Evolutionary conservation across 169 alveolate species (phyloP).

Genomic region (Eimeria maxima): DNA sequence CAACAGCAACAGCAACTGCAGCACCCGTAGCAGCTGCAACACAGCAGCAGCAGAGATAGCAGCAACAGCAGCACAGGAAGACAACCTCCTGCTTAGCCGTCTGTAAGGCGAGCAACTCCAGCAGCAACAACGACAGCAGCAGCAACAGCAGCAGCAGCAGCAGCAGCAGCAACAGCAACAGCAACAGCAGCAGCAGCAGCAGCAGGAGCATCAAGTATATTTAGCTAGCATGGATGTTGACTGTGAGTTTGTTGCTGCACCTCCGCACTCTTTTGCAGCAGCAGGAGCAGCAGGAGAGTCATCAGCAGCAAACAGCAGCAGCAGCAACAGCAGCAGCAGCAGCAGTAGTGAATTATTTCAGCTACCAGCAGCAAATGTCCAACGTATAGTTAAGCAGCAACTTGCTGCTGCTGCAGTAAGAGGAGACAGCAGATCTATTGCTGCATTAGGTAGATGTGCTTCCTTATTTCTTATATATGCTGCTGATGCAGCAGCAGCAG

Average conservation of each 20-base stretch:
- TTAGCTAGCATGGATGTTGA: not conserved
- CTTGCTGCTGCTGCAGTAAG: not conserved
- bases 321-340: constrained; percentile 50
- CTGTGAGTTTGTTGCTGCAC: not conserved
- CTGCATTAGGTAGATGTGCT: constrained; percentile 21
- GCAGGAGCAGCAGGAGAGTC: not conserved
- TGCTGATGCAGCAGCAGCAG: constrained; percentile 33
- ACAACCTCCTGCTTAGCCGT: not conserved
- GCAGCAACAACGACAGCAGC: too few species aligned
- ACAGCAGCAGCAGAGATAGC: too few species aligned
- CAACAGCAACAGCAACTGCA: too few species aligned
- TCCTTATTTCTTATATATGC: not conserved
- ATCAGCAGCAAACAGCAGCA: too few species aligned
- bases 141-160: not conserved
- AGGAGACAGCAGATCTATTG: not conserved
- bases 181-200: not conserved
- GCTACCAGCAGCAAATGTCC: not conserved
- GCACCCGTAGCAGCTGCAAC: not conserved
- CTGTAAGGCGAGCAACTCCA: constrained; percentile 47
- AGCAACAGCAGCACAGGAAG: constrained; percentile 24
- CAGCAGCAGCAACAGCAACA: too few species aligned
- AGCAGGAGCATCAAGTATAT: too few species aligned
- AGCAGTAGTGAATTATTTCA: not conserved
- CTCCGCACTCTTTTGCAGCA: not conserved
- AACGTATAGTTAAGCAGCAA: constrained; percentile 10